Evolutionary conservation across 2,329 filamentous ascomycete genomes (phyloP).

Genomic region (Ophiocordyceps unilateralis): DNA sequence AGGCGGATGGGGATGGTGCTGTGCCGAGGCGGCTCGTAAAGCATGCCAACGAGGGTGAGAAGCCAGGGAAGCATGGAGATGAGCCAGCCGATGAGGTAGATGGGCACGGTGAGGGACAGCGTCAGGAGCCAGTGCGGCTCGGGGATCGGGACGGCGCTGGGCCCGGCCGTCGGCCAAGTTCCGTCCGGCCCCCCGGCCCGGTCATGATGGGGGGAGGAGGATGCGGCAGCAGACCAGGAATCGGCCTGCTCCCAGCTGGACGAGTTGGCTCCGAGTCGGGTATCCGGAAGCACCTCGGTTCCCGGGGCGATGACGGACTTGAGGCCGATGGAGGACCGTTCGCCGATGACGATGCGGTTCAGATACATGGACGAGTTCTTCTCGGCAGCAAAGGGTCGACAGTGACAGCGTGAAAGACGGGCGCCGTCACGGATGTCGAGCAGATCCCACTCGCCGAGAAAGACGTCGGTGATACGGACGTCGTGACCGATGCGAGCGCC

Average conservation of each 20-base stretch:
- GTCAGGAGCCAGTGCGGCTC: slow-evolving; percentile 26
- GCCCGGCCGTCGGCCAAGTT: no score
- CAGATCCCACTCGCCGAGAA: slow-evolving; percentile 37
- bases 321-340: slow-evolving; percentile 26
- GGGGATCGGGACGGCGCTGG: slow-evolving; percentile 17
- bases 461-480: slow-evolving; percentile 25
- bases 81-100: slow-evolving; percentile 20
- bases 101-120: slow-evolving; percentile 23
- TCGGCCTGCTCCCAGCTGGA: slow-evolving; percentile 37
- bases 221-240: no score
- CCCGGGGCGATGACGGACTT: slow-evolving; percentile 33
- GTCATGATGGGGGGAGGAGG: no score
- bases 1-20: slow-evolving; percentile 18
- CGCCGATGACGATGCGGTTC: slow-evolving; percentile 30
- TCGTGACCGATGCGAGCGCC: slow-evolving; percentile 34
- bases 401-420: slow-evolving; percentile 26
- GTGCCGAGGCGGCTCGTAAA: slow-evolving; percentile 16
- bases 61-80: slow-evolving; percentile 28
- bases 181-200: no score
- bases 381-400: slow-evolving; percentile 35
- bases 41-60: slow-evolving; percentile 24
- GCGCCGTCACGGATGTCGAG: slow-evolving; percentile 33
- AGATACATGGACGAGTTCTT: slow-evolving; percentile 40
- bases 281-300: slow-evolving; percentile 25
- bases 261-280: slow-evolving; percentile 37